Evolutionary conservation across 495 filamentous ascomycete genomes (phyloP).

Genomic region (Recurvomyces mirabilis): DNA sequence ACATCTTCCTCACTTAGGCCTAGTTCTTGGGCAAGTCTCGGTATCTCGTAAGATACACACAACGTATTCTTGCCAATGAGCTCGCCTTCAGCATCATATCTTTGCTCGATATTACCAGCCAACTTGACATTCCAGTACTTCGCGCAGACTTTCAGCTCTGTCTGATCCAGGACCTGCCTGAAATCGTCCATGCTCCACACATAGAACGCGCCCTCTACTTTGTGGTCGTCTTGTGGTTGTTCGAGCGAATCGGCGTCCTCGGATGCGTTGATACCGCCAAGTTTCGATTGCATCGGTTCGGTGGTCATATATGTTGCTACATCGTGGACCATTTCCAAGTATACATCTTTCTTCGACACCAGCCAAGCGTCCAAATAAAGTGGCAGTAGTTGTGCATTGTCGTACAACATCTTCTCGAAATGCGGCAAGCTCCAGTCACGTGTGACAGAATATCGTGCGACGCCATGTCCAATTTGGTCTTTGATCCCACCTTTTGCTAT

Average conservation of each 20-base stretch:
- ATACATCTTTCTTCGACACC: constrained; percentile 53
- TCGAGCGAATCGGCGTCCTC: constrained; percentile 90
- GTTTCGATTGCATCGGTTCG: constrained; percentile 49
- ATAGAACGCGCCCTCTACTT: constrained; percentile 90
- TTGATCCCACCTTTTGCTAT: constrained; percentile 83
- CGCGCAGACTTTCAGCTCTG: constrained; percentile 63
- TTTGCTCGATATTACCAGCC: constrained; percentile 76
- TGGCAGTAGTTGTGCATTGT: constrained; percentile 79
- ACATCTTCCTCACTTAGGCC: constrained; percentile 66
- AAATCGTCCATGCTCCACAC: constrained; percentile 89
- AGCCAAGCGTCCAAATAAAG: constrained; percentile 85
- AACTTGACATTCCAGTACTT: constrained; percentile 78
- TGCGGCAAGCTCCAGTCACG: constrained; percentile 84
- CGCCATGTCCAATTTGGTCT: constrained; percentile 87
- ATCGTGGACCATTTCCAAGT: constrained; percentile 72
- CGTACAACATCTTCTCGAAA: constrained; percentile 98
- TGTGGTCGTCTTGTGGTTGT: constrained; percentile 62
- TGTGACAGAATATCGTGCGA: constrained; percentile 83
- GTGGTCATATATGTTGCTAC: constrained; percentile 71
- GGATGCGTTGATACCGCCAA: constrained; percentile 75
- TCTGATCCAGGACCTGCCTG: constrained; percentile 59
- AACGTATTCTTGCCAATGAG: constrained; percentile 76
- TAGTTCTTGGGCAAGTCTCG: constrained; percentile 64
- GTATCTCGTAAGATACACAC: constrained; percentile 46
- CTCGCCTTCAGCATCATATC: constrained; percentile 83